phyloP scores from a whole-genome alignment of 2,329 filamentous ascomycete genomes.

The Fusarium neocosmosporiellum region DNA sequence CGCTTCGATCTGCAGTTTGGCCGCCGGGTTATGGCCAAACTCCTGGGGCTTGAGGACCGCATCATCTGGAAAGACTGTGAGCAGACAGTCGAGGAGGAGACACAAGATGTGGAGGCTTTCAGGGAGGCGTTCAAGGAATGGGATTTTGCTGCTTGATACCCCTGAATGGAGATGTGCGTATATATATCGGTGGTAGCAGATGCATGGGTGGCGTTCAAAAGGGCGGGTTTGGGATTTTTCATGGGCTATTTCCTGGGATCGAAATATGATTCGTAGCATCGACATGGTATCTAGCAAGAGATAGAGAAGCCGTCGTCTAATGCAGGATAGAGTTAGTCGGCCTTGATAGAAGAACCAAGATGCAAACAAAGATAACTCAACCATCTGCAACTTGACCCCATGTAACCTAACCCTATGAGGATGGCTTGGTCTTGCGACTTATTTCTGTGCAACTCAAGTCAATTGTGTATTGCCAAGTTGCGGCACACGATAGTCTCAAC shows the following conservation, averaged over 20 bases:
- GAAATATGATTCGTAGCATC: not conserved
- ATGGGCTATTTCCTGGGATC: not conserved
- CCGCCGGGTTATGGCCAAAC: slow-evolving; percentile 86
- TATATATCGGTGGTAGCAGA: not conserved
- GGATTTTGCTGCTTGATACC: slow-evolving; percentile 74
- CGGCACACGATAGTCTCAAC: not conserved
- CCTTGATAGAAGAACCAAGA: not conserved
- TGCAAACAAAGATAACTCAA: not conserved
- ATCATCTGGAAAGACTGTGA: slow-evolving; percentile 86
- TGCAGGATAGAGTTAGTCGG: not conserved
- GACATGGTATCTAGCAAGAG: not conserved
- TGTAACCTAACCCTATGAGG: not conserved
- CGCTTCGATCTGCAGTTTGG: slow-evolving; percentile 94
- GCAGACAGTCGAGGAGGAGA: slow-evolving; percentile 83
- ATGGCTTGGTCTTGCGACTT: not conserved
- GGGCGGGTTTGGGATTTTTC: slow-evolving; percentile 5
- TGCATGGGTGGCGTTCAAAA: slow-evolving; percentile 37
- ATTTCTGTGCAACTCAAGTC: not conserved
- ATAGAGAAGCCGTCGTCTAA: not conserved
- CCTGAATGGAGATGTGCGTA: not conserved
- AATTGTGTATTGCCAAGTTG: not conserved
- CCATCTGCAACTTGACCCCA: not conserved
- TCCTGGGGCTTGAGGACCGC: slow-evolving; percentile 83
- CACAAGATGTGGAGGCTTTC: slow-evolving; percentile 80
- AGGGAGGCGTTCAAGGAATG: slow-evolving; percentile 85